A percentile compares a stretch with the other conserved stretches of the same genome.
These are phyloP conservation scores for Blastobotrys petasosporus DNA, from an alignment of 1,139 yeast species.

Conservation along the genomic window DNA sequence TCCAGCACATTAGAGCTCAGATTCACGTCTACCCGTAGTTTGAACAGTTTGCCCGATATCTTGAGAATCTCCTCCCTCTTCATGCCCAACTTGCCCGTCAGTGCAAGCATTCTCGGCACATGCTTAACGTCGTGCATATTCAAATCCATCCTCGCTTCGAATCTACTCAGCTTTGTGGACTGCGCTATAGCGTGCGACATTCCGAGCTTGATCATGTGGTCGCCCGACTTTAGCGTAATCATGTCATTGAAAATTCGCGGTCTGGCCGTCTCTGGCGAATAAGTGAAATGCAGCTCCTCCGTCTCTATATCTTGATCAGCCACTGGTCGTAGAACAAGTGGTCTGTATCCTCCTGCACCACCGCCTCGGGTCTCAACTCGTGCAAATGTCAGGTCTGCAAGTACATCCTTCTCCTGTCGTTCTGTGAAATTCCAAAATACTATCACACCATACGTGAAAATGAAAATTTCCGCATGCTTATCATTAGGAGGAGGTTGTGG, in stretches of 20 bases:
- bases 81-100: slow-evolving; percentile 80
- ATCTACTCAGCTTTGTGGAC: slow-evolving; percentile 82
- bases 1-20: slow-evolving; percentile 84
- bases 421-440: slow-evolving; percentile 97
- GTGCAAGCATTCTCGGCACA: slow-evolving; percentile 81
- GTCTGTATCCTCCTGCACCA: slow-evolving; percentile 12
- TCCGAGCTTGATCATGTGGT: slow-evolving; percentile 84
- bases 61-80: slow-evolving; percentile 73
- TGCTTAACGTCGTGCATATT: slow-evolving; percentile 78
- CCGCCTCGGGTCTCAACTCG: slow-evolving; percentile 22
- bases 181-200: slow-evolving; percentile 97
- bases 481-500: slow-evolving; percentile 6
- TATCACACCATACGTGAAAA: slow-evolving; percentile 86
- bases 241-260: slow-evolving; percentile 93
- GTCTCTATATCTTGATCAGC: slow-evolving; percentile 90
- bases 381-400: slow-evolving; percentile 88
- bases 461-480: slow-evolving; percentile 86
- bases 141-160: slow-evolving; percentile 86
- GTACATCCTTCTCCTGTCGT: slow-evolving; percentile 81
- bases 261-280: slow-evolving; percentile 69
- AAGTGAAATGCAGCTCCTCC: slow-evolving; percentile 91
- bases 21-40: slow-evolving; percentile 87
- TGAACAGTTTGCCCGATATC: slow-evolving; percentile 85
- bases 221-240: slow-evolving; percentile 85
- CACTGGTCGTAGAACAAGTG: slow-evolving; percentile 63